Conservation (phyloP, 1,284 basidiomycete species). For the Puccinia coronata region DNA sequence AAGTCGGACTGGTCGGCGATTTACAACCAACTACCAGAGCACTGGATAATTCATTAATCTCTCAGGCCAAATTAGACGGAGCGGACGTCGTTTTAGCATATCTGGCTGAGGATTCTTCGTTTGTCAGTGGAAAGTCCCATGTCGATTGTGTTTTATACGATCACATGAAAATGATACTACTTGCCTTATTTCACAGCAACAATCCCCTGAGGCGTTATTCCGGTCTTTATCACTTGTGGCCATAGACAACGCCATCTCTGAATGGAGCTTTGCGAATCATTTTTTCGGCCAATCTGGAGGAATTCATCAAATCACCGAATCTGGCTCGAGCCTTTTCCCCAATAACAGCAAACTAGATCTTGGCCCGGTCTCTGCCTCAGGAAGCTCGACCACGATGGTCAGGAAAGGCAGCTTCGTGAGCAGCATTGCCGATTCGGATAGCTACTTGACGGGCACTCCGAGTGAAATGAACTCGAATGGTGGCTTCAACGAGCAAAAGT, state of each 20-base stretch:
- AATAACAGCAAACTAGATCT: constrained; percentile 15
- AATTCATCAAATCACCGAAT: constrained; percentile 32
- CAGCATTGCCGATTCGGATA: constrained; percentile 64
- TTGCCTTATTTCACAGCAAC: constrained; percentile 65
- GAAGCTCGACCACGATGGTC: constrained; percentile 41
- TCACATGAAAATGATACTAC: neutral
- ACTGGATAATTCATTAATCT: constrained; percentile 29
- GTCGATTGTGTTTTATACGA: constrained; percentile 16
- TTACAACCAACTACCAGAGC: constrained; percentile 52
- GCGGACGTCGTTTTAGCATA: constrained; percentile 77
- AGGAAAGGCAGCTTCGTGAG: constrained; percentile 54
- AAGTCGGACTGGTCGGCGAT: constrained; percentile 57
- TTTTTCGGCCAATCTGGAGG: constrained; percentile 67
- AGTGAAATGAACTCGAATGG: constrained; percentile 23
- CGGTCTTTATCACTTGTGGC: constrained; percentile 82
- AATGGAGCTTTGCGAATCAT: constrained; percentile 78
- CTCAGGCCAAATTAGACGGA: constrained; percentile 65
- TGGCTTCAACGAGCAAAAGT: constrained; percentile 60
- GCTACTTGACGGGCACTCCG: constrained; percentile 55
- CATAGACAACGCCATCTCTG: constrained; percentile 86
- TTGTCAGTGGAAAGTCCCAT: constrained; percentile 65
- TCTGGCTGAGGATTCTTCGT: constrained; percentile 78
- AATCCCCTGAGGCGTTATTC: constrained; percentile 75
- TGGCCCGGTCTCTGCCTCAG: constrained; percentile 16
- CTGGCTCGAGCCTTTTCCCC: constrained; percentile 26